Percentiles rank a stretch among this genome's conserved stretches.
phyloP scores from a whole-genome alignment of 257 asterid genomes.

The Ophiorrhiza pumila region DNA sequence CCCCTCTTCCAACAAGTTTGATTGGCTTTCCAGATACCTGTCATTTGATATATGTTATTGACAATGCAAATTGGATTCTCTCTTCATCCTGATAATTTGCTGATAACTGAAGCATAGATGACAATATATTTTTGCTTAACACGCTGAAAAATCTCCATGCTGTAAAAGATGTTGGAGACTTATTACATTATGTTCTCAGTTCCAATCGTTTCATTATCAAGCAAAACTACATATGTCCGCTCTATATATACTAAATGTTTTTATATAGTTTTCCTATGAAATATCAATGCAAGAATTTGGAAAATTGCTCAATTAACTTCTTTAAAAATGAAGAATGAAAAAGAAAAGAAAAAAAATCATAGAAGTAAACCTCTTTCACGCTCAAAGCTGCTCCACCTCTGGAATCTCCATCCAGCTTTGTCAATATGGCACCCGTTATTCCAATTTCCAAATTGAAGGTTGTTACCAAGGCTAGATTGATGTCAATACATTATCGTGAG shows the following conservation, averaged over 20 bases:
- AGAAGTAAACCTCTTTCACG: constrained; percentile 69
- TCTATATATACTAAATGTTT: neutral
- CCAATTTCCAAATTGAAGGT: constrained; percentile 98
- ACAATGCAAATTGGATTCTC: neutral
- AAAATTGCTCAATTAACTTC: neutral
- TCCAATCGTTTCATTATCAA: neutral
- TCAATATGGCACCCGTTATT: constrained; percentile 94
- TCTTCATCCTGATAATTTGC: neutral
- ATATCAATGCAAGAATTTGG: neutral
- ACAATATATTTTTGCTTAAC: neutral
- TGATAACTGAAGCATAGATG: neutral
- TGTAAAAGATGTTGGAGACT: neutral
- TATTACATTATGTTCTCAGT: neutral
- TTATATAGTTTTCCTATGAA: neutral
- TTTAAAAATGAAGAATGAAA: neutral
- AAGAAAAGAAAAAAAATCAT: neutral
- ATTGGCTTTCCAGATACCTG: constrained; percentile 99
- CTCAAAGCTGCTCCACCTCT: constrained; percentile 99
- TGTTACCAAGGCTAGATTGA: constrained; percentile 67
- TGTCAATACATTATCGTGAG: constrained; percentile 11
- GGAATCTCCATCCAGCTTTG: constrained; percentile 97
- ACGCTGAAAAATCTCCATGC: neutral
- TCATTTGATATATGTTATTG: neutral
- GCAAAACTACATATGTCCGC: neutral
- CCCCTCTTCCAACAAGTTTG: constrained; percentile 99